Conservation (phyloP, 306 rosid species). For the Quercus gilva region DNA sequence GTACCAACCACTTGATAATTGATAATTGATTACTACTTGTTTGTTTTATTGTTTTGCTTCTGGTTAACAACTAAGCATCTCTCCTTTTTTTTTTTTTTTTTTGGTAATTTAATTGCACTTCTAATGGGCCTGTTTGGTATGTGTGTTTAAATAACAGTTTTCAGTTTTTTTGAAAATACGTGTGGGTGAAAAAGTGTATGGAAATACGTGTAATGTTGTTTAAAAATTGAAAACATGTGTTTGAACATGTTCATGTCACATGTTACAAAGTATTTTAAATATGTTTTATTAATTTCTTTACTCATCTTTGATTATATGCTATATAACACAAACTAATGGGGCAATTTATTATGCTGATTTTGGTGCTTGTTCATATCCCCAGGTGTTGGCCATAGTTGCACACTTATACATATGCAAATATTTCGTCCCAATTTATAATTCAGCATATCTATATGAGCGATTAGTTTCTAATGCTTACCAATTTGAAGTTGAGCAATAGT, state of each 20-base stretch:
- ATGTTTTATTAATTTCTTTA: not conserved
- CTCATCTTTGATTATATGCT: not conserved
- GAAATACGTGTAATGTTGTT: no score
- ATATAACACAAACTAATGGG: not conserved
- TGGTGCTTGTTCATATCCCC: not conserved
- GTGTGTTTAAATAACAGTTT: no score
- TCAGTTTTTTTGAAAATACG: no score
- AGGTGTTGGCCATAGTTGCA: not conserved
- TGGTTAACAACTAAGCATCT: not conserved
- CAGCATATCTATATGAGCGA: not conserved
- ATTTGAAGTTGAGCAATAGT: not conserved
- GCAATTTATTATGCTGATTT: not conserved
- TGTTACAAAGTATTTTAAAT: not conserved
- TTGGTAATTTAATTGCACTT: not conserved
- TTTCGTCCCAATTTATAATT: not conserved
- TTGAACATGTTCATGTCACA: no score
- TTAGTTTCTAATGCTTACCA: not conserved
- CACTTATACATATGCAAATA: not conserved
- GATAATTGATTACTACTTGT: constrained; percentile 5
- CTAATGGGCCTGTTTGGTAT: no score
- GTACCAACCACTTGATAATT: not conserved
- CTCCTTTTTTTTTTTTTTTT: not conserved
- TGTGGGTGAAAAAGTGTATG: no score
- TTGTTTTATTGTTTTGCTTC: not conserved
- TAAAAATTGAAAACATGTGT: no score